These are phyloP conservation scores for Ilex paraguariensis DNA, from an alignment of 305 asterid genomes.

Conservation along the genomic window DNA sequence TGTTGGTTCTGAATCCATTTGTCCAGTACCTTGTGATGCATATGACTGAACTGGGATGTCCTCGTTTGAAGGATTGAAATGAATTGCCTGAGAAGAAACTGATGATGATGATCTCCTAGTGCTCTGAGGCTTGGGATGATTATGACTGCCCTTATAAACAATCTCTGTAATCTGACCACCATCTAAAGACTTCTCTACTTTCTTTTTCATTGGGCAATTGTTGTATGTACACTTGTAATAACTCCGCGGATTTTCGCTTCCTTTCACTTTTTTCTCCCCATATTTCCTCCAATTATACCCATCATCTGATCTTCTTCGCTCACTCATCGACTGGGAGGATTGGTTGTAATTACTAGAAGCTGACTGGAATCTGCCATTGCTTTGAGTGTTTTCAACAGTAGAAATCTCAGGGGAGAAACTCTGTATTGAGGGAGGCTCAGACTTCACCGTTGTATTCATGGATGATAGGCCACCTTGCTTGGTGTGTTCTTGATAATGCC, in stretches of 20 bases:
- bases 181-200: not conserved
- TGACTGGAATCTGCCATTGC: not conserved
- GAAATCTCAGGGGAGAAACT: slow-evolving; percentile 1
- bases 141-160: not conserved
- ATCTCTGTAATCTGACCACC: slow-evolving; percentile 1
- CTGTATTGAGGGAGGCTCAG: not conserved
- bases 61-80: not conserved
- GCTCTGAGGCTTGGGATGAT: not conserved
- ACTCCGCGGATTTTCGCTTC: slow-evolving; percentile 3
- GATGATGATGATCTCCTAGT: not conserved
- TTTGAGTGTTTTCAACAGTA: not conserved
- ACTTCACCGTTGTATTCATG: not conserved
- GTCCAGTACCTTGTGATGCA: not conserved
- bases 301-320: not conserved
- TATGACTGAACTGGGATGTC: not conserved
- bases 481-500: not conserved
- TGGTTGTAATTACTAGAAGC: not conserved
- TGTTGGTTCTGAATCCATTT: not conserved
- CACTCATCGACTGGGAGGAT: not conserved
- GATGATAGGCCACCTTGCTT: not conserved
- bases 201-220: not conserved
- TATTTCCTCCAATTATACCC: slow-evolving; percentile 4
- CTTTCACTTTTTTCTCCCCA: slow-evolving; percentile 2
- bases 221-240: not conserved
- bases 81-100: slow-evolving; percentile 1